phyloP scores from a whole-genome alignment of 2,329 filamentous ascomycete species.

The Diaporthe citrichinensis region DNA sequence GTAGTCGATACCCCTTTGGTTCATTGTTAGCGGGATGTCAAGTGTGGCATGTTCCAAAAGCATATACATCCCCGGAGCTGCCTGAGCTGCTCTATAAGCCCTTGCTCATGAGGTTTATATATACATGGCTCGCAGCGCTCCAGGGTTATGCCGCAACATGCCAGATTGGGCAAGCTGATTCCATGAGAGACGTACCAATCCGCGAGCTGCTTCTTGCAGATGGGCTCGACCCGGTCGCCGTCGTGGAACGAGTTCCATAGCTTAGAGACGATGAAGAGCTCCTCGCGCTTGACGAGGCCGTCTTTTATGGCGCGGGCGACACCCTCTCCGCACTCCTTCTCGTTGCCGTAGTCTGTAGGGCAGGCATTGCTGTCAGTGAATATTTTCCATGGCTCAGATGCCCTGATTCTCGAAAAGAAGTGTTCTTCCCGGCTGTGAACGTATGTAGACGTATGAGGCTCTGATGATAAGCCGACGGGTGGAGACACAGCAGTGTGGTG shows the following conservation, averaged over 20 bases:
- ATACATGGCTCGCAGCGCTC: neutral
- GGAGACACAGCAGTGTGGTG: slow-evolving; percentile 1
- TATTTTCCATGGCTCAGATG: neutral
- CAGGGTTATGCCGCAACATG: neutral
- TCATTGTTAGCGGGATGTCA: neutral
- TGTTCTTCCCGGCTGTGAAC: neutral
- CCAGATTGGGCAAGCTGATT: no score
- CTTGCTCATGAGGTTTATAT: neutral
- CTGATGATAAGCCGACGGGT: slow-evolving; percentile 3
- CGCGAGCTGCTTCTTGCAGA: slow-evolving; percentile 81
- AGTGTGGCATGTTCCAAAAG: neutral
- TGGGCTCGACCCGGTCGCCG: slow-evolving; percentile 80
- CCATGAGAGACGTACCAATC: slow-evolving; percentile 68
- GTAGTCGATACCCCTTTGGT: slow-evolving; percentile 76
- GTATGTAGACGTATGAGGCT: neutral
- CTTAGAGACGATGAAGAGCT: slow-evolving; percentile 94
- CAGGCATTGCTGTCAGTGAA: slow-evolving; percentile 14
- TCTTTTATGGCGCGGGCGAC: slow-evolving; percentile 85
- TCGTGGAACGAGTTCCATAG: slow-evolving; percentile 96
- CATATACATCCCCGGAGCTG: neutral
- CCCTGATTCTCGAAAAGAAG: neutral
- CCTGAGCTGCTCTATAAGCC: neutral
- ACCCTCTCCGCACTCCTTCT: slow-evolving; percentile 82
- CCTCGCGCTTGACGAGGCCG: slow-evolving; percentile 84
- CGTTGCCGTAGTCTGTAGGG: slow-evolving; percentile 82